Percentiles rank a stretch among this genome's conserved stretches.
Conservation (phyloP, 2,329 filamentous ascomycete species). For the Botryotinia convoluta region DNA sequence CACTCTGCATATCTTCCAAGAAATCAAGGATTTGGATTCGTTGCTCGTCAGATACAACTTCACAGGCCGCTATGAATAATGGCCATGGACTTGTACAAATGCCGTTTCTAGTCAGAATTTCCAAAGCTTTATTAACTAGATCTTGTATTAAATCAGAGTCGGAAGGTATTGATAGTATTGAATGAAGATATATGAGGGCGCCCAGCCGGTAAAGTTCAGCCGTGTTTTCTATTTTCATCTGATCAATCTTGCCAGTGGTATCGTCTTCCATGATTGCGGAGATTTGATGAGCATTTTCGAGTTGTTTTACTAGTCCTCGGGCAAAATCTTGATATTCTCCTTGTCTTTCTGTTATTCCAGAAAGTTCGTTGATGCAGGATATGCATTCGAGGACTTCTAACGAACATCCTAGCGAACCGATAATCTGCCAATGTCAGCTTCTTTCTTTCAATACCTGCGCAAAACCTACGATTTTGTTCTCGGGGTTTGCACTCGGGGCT, state of each 20-base stretch:
- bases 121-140: slow-evolving; percentile 39
- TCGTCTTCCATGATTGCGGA: slow-evolving; percentile 35
- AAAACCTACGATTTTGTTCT: slow-evolving; percentile 11
- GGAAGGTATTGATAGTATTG: slow-evolving; percentile 24
- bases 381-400: slow-evolving; percentile 47
- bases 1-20: slow-evolving; percentile 44
- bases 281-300: slow-evolving; percentile 31
- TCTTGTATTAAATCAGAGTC: slow-evolving; percentile 27
- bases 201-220: slow-evolving; percentile 49
- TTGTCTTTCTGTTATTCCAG: neutral
- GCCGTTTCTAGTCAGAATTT: slow-evolving; percentile 40
- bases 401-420: slow-evolving; percentile 49
- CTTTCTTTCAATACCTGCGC: neutral
- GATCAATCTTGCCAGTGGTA: slow-evolving; percentile 33
- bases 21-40: slow-evolving; percentile 43
- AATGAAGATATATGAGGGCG: slow-evolving; percentile 44
- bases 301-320: slow-evolving; percentile 26
- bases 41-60: slow-evolving; percentile 44
- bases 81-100: slow-evolving; percentile 51
- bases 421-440: slow-evolving; percentile 36
- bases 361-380: slow-evolving; percentile 41
- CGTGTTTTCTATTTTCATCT: slow-evolving; percentile 39
- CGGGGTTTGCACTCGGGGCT: neutral
- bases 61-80: slow-evolving; percentile 48
- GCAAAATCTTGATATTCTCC: slow-evolving; percentile 9